Percentiles rank a stretch among this genome's conserved stretches.
phyloP scores from a whole-genome alignment of 495 filamentous ascomycete species.

The Lepidopterella palustris region DNA sequence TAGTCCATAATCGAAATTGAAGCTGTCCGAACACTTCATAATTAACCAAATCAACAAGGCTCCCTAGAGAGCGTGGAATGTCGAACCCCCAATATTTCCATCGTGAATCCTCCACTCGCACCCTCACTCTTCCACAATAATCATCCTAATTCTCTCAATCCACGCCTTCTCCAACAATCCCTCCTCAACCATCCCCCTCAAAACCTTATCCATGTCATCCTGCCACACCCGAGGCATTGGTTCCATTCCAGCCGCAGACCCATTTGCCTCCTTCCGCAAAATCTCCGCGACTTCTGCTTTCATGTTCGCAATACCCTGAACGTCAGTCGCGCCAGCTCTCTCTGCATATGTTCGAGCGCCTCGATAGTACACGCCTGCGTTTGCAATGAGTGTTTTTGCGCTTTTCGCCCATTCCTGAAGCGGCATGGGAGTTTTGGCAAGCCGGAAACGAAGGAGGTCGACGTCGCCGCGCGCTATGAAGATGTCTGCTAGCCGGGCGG shows the following conservation, averaged over 20 bases:
- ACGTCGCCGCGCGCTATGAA: constrained; percentile 57
- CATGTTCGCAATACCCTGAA: constrained; percentile 8
- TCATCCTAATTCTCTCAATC: neutral
- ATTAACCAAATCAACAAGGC: too few species aligned
- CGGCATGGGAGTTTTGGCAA: constrained; percentile 46
- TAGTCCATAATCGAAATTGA: too few species aligned
- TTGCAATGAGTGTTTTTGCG: constrained; percentile 47
- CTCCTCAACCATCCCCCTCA: constrained; percentile 25
- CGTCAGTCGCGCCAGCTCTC: constrained; percentile 39
- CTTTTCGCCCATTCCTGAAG: constrained; percentile 45
- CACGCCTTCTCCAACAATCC: constrained; percentile 16
- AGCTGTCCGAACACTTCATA: too few species aligned
- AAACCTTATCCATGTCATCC: constrained; percentile 6
- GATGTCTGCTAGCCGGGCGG: constrained; percentile 52
- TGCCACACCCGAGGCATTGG: constrained; percentile 5
- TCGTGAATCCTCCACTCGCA: neutral
- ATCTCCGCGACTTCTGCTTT: constrained; percentile 42
- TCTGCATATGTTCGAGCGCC: constrained; percentile 49
- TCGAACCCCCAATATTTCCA: too few species aligned
- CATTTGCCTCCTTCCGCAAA: constrained; percentile 17
- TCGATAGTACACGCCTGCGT: constrained; percentile 59
- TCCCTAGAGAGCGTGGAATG: too few species aligned
- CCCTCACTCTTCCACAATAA: neutral
- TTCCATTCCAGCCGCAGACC: constrained; percentile 1
- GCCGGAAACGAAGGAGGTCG: constrained; percentile 52